Conservation (phyloP, 2,329 filamentous ascomycete genomes). For the Ophiosphaerella narmari region DNA sequence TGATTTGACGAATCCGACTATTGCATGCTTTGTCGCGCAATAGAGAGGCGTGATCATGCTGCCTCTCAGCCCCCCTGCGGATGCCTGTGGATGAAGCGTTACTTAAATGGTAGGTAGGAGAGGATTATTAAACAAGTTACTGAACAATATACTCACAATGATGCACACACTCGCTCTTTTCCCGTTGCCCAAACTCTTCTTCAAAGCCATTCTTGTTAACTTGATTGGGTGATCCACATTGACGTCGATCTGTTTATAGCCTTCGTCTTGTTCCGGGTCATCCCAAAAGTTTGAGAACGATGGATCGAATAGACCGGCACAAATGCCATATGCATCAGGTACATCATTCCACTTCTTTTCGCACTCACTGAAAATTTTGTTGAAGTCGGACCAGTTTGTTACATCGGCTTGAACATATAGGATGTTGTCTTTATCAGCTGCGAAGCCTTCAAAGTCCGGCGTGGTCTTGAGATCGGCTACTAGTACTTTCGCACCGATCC, state of each 20-base stretch:
- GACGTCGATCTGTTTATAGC: slow-evolving; percentile 35
- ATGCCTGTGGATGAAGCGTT: slow-evolving; percentile 16
- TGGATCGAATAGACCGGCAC: slow-evolving; percentile 38
- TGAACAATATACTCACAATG: slow-evolving; percentile 24
- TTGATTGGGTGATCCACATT: slow-evolving; percentile 40
- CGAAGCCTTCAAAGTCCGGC: slow-evolving; percentile 23
- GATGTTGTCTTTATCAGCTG: slow-evolving; percentile 23
- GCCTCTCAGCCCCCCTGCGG: slow-evolving; percentile 29
- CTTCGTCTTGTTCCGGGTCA: slow-evolving; percentile 31
- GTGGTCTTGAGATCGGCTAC: slow-evolving; percentile 34
- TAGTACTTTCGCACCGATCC: slow-evolving; percentile 25
- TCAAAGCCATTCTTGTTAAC: slow-evolving; percentile 35
- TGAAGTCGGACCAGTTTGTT: slow-evolving; percentile 31
- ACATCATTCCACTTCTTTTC: slow-evolving; percentile 37
- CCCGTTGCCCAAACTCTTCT: slow-evolving; percentile 29
- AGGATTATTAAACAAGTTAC: no score
- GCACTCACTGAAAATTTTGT: slow-evolving; percentile 29
- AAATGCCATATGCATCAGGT: slow-evolving; percentile 40
- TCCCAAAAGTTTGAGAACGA: slow-evolving; percentile 38
- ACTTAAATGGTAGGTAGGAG: no score
- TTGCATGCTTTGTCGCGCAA: slow-evolving; percentile 38
- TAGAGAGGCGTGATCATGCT: slow-evolving; percentile 35
- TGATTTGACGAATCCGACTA: slow-evolving; percentile 39
- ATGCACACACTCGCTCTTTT: slow-evolving; percentile 39
- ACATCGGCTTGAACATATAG: slow-evolving; percentile 36